Base-by-base conservation (phyloP, 225 moss, liverwort and hornwort genomes). In the Asterella californica region DNA sequence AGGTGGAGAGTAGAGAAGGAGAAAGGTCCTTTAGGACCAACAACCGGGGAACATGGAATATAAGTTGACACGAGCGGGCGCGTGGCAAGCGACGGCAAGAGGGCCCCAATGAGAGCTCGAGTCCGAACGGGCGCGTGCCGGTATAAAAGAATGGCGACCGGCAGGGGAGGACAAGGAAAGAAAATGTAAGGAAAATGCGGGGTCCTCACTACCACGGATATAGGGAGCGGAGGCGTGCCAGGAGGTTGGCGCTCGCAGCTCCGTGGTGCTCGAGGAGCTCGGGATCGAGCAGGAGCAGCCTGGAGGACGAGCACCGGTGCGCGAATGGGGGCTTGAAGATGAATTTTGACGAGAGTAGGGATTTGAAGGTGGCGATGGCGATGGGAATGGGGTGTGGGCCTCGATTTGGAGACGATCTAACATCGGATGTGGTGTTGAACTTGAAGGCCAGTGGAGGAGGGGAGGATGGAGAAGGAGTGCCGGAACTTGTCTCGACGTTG, bases 361-460 rank as follows among this genome's bases (percentile, higher is more conserved):
- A 84, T 32, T 86, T 84, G 18, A 64, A 90, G 65, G 86, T 89
- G 81, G 89, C 89, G 0, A 87, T 89, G 88, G 92, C 92, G 22
- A 84, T 85, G 25, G 94, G 90, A 37, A 88, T 90, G 69, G 92
- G 90, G 2, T 37, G 76, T 14, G 86, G 91, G 0, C 94, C 94
- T 24, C 86, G 90, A 2, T 96, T 88, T 57, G 96, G 96, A 53
- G 96, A 96, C 61, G 92, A 91, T 77, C 66, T 79, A 5, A 90
- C 86, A 0, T 88, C 94, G 9, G 94, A 96, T 82, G 94, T 96
- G 14, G 86, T 94, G 55, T 67, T 96, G 10, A 71, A 90, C 34
- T 81, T 96, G 42, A 88, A 82, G 74, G 86, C 89, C 2, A 0
- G 22, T 72, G 70, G 38, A 72, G 87, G 90, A 2, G 0, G 48